Percentiles rank a stretch among this genome's conserved stretches.
Evolutionary conservation across 768 basidiomycete species (phyloP).

Genomic region (Leccinum ochraceum): DNA sequence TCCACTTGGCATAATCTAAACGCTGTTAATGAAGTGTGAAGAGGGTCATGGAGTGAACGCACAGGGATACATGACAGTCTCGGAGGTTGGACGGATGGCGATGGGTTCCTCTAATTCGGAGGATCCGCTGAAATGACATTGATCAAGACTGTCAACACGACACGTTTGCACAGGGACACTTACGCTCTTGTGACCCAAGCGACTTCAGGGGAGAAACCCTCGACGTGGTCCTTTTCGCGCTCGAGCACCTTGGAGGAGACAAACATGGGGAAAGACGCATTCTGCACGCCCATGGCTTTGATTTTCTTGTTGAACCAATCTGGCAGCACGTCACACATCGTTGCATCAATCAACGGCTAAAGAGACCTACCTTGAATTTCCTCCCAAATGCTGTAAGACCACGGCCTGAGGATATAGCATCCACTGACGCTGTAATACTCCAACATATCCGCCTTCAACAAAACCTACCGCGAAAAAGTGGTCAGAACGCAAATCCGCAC

Average conservation of each 20-base stretch:
- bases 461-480: slow-evolving; percentile 56
- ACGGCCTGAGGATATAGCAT: slow-evolving; percentile 97
- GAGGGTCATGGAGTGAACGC: slow-evolving; percentile 30
- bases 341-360: not conserved
- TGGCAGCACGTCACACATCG: slow-evolving; percentile 30
- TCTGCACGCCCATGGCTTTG: slow-evolving; percentile 93
- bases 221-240: slow-evolving; percentile 97
- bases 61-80: slow-evolving; percentile 99
- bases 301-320: slow-evolving; percentile 94
- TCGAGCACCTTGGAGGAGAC: slow-evolving; percentile 91
- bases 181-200: slow-evolving; percentile 99
- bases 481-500: slow-evolving; percentile 7
- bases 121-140: slow-evolving; percentile 57
- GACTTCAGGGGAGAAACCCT: slow-evolving; percentile 98
- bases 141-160: not conserved
- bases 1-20: slow-evolving; percentile 97
- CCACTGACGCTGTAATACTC: slow-evolving; percentile 99
- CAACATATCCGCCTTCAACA: slow-evolving; percentile 97
- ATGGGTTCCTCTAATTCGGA: slow-evolving; percentile 97
- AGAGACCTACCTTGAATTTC: slow-evolving; percentile 74
- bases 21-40: slow-evolving; percentile 2
- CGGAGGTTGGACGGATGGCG: slow-evolving; percentile 96
- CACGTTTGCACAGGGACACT: slow-evolving; percentile 32
- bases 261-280: slow-evolving; percentile 99
- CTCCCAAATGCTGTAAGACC: slow-evolving; percentile 98